These are phyloP conservation scores for Puccinia coronata DNA, from an alignment of 1,284 basidiomycete species.

Conservation along the genomic window DNA sequence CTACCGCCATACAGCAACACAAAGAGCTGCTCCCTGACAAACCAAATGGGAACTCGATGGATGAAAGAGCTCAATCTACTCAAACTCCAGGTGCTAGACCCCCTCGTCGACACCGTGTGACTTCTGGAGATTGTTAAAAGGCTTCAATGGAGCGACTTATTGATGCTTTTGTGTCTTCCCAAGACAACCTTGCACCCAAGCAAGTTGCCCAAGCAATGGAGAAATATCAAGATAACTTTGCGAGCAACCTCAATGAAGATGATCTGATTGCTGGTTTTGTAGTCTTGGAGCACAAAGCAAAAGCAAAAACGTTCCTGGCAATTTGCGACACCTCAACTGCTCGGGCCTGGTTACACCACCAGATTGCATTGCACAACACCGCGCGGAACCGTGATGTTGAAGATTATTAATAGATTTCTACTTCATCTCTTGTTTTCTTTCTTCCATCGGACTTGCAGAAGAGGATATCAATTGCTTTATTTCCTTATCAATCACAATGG, in stretches of 20 bases:
- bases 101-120: neutral
- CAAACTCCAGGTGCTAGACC: neutral
- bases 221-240: neutral
- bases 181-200: neutral
- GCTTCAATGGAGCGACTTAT: neutral
- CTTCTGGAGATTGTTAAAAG: neutral
- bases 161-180: neutral
- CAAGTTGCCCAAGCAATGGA: neutral
- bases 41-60: neutral
- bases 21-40: neutral
- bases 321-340: neutral
- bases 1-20: neutral
- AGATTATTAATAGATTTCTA: neutral
- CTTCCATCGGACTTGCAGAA: too few species aligned
- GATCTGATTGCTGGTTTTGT: neutral
- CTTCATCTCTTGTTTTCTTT: neutral
- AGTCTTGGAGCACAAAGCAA: neutral
- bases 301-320: neutral
- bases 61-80: too few species aligned
- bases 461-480: too few species aligned
- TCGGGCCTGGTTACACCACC: neutral
- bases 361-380: neutral
- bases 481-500: too few species aligned
- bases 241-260: neutral
- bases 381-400: neutral